Percentiles rank a stretch among this genome's conserved stretches.
Conservation (phyloP, 148 eudicot species). For the Spergularia marina region DNA sequence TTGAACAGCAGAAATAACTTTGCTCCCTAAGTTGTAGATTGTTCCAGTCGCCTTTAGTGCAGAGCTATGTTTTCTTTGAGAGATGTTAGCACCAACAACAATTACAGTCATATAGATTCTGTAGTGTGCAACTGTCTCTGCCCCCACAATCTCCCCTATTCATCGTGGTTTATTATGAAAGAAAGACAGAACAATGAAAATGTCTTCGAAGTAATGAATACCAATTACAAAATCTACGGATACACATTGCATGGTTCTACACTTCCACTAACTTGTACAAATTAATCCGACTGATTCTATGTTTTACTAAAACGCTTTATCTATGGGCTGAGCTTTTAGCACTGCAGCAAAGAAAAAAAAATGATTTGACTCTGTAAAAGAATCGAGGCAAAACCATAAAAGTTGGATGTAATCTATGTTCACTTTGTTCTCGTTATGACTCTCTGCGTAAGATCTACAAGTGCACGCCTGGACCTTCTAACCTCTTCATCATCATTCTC, state of each 20-base stretch:
- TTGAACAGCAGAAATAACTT: too few species aligned
- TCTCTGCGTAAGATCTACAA: constrained; percentile 69
- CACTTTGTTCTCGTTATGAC: constrained; percentile 86
- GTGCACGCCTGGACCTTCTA: constrained; percentile 76
- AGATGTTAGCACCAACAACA: background rate
- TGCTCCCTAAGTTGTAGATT: background rate
- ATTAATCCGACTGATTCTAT: background rate
- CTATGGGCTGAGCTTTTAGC: background rate
- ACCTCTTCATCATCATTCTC: constrained; percentile 71
- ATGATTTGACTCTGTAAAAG: background rate
- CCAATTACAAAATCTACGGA: too few species aligned
- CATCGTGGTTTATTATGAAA: too few species aligned
- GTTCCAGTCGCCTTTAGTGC: background rate
- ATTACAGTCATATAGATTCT: too few species aligned
- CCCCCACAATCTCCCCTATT: too few species aligned
- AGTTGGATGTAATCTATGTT: background rate
- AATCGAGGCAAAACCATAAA: constrained; percentile 11
- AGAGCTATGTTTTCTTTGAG: background rate
- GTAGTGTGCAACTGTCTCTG: too few species aligned
- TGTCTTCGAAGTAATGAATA: too few species aligned
- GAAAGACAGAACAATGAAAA: too few species aligned
- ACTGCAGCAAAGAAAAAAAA: background rate
- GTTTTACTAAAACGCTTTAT: background rate
- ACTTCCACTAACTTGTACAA: too few species aligned
- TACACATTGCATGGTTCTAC: too few species aligned